Base-by-base conservation (phyloP, 306 rosid species). In the Cicer chorassanicum region DNA sequence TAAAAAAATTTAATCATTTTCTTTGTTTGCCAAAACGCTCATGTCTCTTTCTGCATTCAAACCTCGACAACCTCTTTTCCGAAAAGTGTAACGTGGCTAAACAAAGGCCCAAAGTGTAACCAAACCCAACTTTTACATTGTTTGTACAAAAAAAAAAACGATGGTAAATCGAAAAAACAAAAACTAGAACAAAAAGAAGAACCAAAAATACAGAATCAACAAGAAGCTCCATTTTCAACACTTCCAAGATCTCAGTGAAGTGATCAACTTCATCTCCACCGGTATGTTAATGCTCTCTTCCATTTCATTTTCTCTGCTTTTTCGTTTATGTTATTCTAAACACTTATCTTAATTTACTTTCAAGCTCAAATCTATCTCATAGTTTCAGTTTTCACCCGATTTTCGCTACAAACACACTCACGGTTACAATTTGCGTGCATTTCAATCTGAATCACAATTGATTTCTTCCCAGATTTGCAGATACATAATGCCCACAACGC, bases 71-170 rank as follows among this genome's bases (percentile, higher is more conserved):
- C 34, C 62, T 49, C 15, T 76, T 56, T 34, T 76, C 6, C 42
- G 8, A n/a, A n/a, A 53, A 12, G 1, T 9, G 64, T 65, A 60
- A 78, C 81, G 76, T 78, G 81, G 81, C 76, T 19, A 60, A 69
- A 48, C 76, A 38, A 39, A 68, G 68, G 56, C 64, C 71, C 81
- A 48, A 48, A 59, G 16, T 60, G 1, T 62, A 59, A 56, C 48
- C 45, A 59, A 59, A 59, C 65, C 76, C 70, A 69, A 60, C 19
- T 11, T 11, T 3, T 29, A 29, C 36, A 29, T 13, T 56, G 41
- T 67, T 67, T 2, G 1, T 6, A 70, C 34, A 41, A 2, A 54
- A 21, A 53, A 12, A 45, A 6, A 12, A 19, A 2, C 6, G 15
- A 7, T n/a, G 50, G 12, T 9, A 21, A 21, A 56, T 56, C 40